Percentiles rank a stretch among this genome's conserved stretches.
These are phyloP conservation scores for Claviceps sorghi DNA, from an alignment of 2,329 filamentous ascomycete genomes.

Conservation along the genomic window DNA sequence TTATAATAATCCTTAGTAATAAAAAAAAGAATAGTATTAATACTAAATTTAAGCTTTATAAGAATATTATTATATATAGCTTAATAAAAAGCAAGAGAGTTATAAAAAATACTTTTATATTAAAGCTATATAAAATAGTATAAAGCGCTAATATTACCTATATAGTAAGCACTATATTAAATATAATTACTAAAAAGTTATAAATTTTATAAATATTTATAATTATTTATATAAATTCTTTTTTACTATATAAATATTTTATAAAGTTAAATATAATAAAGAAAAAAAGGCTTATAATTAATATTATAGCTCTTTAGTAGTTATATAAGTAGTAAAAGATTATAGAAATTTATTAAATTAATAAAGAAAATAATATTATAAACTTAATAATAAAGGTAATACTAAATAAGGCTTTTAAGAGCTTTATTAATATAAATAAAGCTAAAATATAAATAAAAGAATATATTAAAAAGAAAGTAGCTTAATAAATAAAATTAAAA, in stretches of 20 bases:
- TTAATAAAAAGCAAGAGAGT: too few relatives aligned
- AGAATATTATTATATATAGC: too few relatives aligned
- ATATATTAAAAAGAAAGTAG: too few relatives aligned
- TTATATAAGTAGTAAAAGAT: neutral
- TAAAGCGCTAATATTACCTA: neutral
- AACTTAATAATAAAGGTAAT: neutral
- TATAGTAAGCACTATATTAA: too few relatives aligned
- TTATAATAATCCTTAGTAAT: too few relatives aligned
- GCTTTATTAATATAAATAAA: neutral
- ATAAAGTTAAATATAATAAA: neutral
- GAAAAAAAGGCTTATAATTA: neutral
- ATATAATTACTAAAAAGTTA: neutral
- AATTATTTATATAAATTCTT: neutral
- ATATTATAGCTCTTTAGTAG: neutral
- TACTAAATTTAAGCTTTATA: too few relatives aligned
- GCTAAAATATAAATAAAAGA: too few relatives aligned
- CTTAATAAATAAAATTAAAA: neutral
- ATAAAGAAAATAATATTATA: neutral
- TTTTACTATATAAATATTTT: neutral
- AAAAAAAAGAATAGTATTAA: too few relatives aligned
- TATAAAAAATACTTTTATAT: too few relatives aligned
- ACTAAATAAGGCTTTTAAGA: neutral
- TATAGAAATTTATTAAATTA: neutral
- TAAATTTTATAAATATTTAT: neutral
- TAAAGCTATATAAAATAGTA: too few relatives aligned